A percentile compares a stretch with the other conserved stretches of the same genome.
Evolutionary conservation across 2,329 filamentous ascomycete species (phyloP).

Genomic region (Aspergillus sp.): DNA sequence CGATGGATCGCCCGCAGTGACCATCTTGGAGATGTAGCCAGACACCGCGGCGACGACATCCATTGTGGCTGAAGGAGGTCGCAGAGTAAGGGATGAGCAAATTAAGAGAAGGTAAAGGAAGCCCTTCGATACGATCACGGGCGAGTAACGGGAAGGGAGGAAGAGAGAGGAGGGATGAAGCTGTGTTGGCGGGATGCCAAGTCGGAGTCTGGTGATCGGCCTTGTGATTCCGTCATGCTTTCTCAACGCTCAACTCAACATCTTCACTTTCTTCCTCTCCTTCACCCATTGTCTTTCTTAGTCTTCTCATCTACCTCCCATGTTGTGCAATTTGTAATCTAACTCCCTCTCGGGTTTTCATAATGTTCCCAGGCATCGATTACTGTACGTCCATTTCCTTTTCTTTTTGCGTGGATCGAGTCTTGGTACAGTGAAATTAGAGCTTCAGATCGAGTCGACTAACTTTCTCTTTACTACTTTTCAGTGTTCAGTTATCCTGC

Average conservation of each 20-base stretch:
- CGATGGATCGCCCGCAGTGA: slow-evolving; percentile 71
- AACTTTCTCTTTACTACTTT: slow-evolving; percentile 14
- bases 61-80: slow-evolving; percentile 58
- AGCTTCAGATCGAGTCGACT: slow-evolving; percentile 15
- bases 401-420: slow-evolving; percentile 3
- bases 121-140: neutral
- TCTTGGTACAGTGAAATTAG: neutral
- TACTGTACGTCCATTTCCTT: slow-evolving; percentile 44
- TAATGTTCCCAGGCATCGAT: slow-evolving; percentile 66
- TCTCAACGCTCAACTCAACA: neutral
- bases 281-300: neutral
- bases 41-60: slow-evolving; percentile 91
- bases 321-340: neutral
- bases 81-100: neutral
- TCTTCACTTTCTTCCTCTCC: slow-evolving; percentile 1
- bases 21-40: slow-evolving; percentile 95
- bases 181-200: slow-evolving; percentile 7
- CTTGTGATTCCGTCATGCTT: slow-evolving; percentile 16
- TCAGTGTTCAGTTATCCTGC: slow-evolving; percentile 63
- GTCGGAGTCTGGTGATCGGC: slow-evolving; percentile 2
- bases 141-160: neutral
- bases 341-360: slow-evolving; percentile 18
- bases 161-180: neutral
- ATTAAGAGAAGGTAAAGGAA: neutral
- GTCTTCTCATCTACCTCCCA: slow-evolving; percentile 10